A percentile compares a stretch with the other conserved stretches of the same genome.
These are phyloP conservation scores for Odonthalia washingtoniensis DNA, from an alignment of 31 red algal species.

Conservation along the genomic window DNA sequence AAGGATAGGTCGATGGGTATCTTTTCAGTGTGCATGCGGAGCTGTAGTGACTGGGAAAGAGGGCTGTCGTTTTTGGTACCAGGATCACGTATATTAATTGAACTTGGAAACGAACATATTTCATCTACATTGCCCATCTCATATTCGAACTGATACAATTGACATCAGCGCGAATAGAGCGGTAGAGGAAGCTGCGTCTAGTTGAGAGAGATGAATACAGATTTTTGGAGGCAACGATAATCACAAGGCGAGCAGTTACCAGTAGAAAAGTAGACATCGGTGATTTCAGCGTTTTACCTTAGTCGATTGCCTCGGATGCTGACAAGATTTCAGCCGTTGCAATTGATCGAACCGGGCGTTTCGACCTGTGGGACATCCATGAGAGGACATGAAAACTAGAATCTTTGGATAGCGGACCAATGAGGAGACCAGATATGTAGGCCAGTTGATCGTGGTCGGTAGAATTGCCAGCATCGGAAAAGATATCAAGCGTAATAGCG, in stretches of 20 bases:
- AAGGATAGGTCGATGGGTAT: not conserved
- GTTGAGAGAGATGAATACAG: too few species aligned
- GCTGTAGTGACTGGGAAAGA: not conserved
- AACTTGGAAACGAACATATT: not conserved
- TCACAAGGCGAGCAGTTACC: not conserved
- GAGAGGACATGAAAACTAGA: not conserved
- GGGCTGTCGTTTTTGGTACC: not conserved
- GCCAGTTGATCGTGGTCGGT: too few species aligned
- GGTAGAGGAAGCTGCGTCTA: not conserved
- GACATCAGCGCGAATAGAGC: constrained; percentile 9
- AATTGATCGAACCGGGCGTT: too few species aligned
- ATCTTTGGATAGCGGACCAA: not conserved
- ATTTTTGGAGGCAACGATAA: not conserved
- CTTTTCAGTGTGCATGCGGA: not conserved
- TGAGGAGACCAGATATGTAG: too few species aligned
- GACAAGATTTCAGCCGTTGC: not conserved
- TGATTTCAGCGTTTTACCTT: too few species aligned
- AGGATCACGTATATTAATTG: not conserved
- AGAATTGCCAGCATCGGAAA: not conserved
- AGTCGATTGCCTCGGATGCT: not conserved
- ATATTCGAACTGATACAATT: not conserved
- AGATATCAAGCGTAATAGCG: not conserved
- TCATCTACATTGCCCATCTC: too few species aligned
- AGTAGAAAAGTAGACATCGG: too few species aligned
- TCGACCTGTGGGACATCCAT: too few species aligned